phyloP scores from a whole-genome alignment of 306 rosid genomes.

The Erythrophleum fordii region DNA sequence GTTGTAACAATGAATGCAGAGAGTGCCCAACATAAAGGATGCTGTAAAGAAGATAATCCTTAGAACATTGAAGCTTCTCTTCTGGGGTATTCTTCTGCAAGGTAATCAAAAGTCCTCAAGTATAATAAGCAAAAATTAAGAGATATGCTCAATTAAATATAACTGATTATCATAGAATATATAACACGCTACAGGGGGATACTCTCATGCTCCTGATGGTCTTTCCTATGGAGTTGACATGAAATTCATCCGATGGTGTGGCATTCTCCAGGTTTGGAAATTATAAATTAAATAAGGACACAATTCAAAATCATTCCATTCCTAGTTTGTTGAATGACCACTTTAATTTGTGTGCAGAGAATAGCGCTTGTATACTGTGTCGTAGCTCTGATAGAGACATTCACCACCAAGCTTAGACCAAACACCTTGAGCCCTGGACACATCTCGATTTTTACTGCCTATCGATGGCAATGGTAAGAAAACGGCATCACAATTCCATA shows the following conservation, averaged over 20 bases:
- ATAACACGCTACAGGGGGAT: slow-evolving; percentile 61
- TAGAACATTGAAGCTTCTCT: slow-evolving; percentile 81
- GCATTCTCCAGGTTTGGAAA: slow-evolving; percentile 79
- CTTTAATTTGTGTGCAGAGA: slow-evolving; percentile 58
- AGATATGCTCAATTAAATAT: neutral
- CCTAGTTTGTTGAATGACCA: slow-evolving; percentile 33
- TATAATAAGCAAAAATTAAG: neutral
- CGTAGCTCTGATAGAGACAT: slow-evolving; percentile 77
- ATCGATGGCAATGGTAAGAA: slow-evolving; percentile 83
- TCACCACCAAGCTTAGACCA: slow-evolving; percentile 74
- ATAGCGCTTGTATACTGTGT: slow-evolving; percentile 83
- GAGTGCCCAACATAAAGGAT: slow-evolving; percentile 49
- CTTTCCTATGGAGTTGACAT: slow-evolving; percentile 79
- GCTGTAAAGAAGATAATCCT: slow-evolving; percentile 63
- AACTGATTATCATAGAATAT: neutral
- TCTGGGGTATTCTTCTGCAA: slow-evolving; percentile 90
- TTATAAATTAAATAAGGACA: neutral
- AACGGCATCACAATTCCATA: neutral
- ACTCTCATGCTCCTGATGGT: slow-evolving; percentile 84
- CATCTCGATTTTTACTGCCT: slow-evolving; percentile 70
- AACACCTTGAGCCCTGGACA: slow-evolving; percentile 50
- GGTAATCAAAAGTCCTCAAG: slow-evolving; percentile 48
- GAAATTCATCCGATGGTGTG: slow-evolving; percentile 85
- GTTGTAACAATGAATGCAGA: slow-evolving; percentile 49
- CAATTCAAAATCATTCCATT: neutral